Conservation (phyloP, 768 basidiomycete species). For the Russula compacta region DNA sequence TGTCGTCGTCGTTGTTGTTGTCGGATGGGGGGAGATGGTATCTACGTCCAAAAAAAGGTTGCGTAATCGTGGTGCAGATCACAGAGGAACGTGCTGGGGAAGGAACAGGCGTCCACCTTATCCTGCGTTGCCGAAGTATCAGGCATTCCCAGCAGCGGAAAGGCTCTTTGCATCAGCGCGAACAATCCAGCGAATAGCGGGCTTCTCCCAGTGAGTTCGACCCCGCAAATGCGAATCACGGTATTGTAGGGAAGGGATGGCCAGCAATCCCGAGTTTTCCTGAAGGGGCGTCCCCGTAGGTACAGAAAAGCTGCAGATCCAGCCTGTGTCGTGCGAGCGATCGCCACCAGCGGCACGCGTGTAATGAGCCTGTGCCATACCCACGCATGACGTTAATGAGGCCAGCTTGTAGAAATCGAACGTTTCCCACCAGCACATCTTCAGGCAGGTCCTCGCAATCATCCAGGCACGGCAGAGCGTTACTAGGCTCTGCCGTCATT, state of each 20-base stretch:
- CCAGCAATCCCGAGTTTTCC: neutral
- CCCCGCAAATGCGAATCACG: neutral
- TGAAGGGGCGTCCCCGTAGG: neutral
- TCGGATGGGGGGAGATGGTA: neutral
- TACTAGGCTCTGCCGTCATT: neutral
- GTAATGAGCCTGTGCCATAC: too few relatives aligned
- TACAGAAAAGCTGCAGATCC: conserved; percentile 3
- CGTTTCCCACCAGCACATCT: conserved; percentile 2
- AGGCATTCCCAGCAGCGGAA: neutral
- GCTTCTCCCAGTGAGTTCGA: neutral
- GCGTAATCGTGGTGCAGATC: neutral
- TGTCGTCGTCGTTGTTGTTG: neutral
- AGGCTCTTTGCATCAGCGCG: neutral
- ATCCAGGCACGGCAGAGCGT: too few relatives aligned
- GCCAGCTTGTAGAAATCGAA: too few relatives aligned
- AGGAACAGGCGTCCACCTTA: neutral
- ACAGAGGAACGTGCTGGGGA: neutral
- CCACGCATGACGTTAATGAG: too few relatives aligned
- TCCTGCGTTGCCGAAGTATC: too few relatives aligned
- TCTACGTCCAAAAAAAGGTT: neutral
- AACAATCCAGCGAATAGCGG: neutral
- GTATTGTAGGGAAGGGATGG: neutral
- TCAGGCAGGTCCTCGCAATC: neutral
- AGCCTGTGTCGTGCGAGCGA: neutral
- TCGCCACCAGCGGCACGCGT: neutral